Percentiles rank a stretch among this genome's conserved stretches.
These are phyloP conservation scores for Thinopyrum elongatum DNA, from an alignment of 176 grass and related monocot species.

Conservation along the genomic window DNA sequence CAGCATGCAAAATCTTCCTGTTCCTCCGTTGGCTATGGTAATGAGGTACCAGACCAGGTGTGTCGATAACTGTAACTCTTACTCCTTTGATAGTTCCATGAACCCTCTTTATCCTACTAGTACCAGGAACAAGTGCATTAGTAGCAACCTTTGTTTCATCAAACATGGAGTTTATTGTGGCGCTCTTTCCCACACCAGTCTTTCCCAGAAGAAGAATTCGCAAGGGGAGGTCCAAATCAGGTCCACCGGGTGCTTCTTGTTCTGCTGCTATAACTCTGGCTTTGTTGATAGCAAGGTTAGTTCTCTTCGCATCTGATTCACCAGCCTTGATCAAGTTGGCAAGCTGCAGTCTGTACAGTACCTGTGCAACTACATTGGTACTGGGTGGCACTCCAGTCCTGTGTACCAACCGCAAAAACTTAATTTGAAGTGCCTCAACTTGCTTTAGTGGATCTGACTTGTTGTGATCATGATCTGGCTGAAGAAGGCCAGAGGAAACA, in stretches of 20 bases:
- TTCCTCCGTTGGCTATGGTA: slow-evolving; percentile 49
- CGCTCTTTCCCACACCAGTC: slow-evolving; percentile 73
- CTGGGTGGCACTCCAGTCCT: slow-evolving; percentile 55
- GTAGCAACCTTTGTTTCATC: slow-evolving; percentile 50
- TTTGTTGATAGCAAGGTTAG: slow-evolving; percentile 55
- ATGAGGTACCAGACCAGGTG: slow-evolving; percentile 71
- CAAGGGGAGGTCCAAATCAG: slow-evolving; percentile 54
- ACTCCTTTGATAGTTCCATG: slow-evolving; percentile 76
- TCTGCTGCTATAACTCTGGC: slow-evolving; percentile 59
- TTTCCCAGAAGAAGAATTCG: slow-evolving; percentile 72
- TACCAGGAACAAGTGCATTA: slow-evolving; percentile 48
- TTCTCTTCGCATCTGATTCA: slow-evolving; percentile 57
- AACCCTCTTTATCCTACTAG: slow-evolving; percentile 57
- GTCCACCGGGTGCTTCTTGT: slow-evolving; percentile 42
- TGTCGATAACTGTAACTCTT: slow-evolving; percentile 83
- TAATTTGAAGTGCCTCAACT: slow-evolving; percentile 71
- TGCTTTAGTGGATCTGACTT: slow-evolving; percentile 48
- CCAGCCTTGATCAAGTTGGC: slow-evolving; percentile 65
- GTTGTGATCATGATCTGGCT: slow-evolving; percentile 24
- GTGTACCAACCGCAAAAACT: slow-evolving; percentile 60
- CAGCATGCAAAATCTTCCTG: slow-evolving; percentile 64
- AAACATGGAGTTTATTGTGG: slow-evolving; percentile 74
- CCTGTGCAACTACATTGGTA: slow-evolving; percentile 59
- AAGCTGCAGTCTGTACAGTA: slow-evolving; percentile 74
- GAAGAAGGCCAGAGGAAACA: slow-evolving; percentile 23